Conservation (phyloP, 495 filamentous ascomycete genomes). For the Delitschia confertaspora region DNA sequence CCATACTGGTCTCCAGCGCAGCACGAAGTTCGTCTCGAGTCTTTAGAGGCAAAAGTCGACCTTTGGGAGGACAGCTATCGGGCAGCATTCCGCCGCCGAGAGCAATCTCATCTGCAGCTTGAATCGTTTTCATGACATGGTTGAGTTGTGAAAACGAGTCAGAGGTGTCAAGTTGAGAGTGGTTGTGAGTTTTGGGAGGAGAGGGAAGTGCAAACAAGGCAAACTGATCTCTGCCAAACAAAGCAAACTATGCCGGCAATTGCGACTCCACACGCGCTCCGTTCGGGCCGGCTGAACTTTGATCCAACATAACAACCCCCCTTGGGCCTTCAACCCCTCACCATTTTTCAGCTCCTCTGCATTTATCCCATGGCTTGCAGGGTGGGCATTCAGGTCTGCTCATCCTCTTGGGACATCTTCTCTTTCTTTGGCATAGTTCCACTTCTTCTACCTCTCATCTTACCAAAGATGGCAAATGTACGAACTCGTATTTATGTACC, state of each 20-base stretch:
- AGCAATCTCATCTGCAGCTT: not conserved
- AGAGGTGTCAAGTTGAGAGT: not conserved
- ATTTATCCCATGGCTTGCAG: not conserved
- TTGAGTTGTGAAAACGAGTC: not conserved
- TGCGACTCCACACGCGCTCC: not conserved
- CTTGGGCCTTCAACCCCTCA: not conserved
- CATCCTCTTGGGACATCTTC: no score
- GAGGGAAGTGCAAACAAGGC: conserved; percentile 4
- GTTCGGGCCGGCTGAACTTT: no score
- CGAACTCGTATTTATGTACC: no score
- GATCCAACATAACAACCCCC: not conserved
- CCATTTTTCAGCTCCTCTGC: not conserved
- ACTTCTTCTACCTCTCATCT: no score
- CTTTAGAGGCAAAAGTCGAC: conserved; percentile 15
- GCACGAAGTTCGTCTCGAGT: conserved; percentile 26
- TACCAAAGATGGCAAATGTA: no score
- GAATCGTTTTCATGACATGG: conserved; percentile 2
- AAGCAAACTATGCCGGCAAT: no score
- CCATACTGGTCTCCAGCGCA: conserved; percentile 12
- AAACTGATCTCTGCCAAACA: no score
- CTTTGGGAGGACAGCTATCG: conserved; percentile 1
- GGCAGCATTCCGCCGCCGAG: conserved; percentile 1
- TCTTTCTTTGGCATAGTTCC: no score
- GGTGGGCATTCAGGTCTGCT: no score
- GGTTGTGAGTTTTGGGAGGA: no score